phyloP scores from a whole-genome alignment of 768 basidiomycete species.

The Cytidiella melzeri region DNA sequence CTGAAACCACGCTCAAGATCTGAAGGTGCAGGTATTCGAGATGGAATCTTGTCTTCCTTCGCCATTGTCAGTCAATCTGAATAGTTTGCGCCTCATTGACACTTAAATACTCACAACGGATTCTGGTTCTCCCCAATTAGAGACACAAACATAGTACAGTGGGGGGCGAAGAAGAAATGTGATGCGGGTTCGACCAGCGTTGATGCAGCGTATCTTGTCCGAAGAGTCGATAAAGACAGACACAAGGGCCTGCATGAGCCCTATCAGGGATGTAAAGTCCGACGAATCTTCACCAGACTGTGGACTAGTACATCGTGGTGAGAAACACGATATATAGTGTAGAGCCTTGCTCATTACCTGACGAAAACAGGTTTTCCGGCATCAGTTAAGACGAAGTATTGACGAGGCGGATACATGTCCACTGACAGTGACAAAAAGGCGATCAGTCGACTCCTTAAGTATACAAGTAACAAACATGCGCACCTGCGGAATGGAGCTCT shows the following conservation, averaged over 20 bases:
- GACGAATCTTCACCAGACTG: slow-evolving; percentile 54
- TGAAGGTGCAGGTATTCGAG: slow-evolving; percentile 94
- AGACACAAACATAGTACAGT: slow-evolving; percentile 87
- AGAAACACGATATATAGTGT: not conserved
- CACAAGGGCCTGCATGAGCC: slow-evolving; percentile 91
- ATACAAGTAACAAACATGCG: not conserved
- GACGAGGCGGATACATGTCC: slow-evolving; percentile 44
- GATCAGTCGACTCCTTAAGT: too few species aligned
- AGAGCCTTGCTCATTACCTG: slow-evolving; percentile 59
- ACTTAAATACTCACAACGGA: slow-evolving; percentile 66
- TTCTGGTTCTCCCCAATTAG: slow-evolving; percentile 94
- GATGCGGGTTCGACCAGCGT: slow-evolving; percentile 76
- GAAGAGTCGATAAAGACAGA: slow-evolving; percentile 93
- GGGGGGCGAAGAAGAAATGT: slow-evolving; percentile 84
- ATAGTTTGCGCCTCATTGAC: slow-evolving; percentile 1
- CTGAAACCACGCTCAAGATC: slow-evolving; percentile 86
- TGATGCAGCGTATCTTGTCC: slow-evolving; percentile 81
- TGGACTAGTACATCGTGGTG: slow-evolving; percentile 30
- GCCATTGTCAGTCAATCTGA: slow-evolving; percentile 30
- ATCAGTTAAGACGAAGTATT: slow-evolving; percentile 90
- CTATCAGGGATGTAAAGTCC: slow-evolving; percentile 72
- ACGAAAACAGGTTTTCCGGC: slow-evolving; percentile 98
- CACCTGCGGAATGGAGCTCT: slow-evolving; percentile 8
- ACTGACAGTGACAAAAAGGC: not conserved
- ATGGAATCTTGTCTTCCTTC: slow-evolving; percentile 86